Conservation (phyloP, 257 asterid genomes). For the Paulownia fortunei region DNA sequence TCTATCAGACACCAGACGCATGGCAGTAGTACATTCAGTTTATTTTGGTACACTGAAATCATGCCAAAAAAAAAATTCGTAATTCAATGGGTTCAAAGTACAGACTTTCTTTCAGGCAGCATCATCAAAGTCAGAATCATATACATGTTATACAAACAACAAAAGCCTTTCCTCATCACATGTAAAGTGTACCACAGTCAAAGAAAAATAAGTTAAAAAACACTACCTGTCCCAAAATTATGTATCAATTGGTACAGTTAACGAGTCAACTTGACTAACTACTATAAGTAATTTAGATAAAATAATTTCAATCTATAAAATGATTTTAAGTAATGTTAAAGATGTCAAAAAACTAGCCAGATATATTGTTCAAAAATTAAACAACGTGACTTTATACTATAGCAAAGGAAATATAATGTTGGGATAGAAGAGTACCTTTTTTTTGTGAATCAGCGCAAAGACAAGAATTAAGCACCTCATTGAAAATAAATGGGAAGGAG, state of each 20-base stretch:
- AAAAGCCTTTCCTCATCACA: background rate
- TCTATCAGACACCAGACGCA: background rate
- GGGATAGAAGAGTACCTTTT: no score
- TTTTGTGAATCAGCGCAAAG: background rate
- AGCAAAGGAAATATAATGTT: background rate
- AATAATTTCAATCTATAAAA: background rate
- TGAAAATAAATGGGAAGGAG: background rate
- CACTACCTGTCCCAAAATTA: background rate
- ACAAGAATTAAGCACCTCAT: background rate
- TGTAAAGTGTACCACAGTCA: background rate
- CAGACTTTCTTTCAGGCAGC: constrained; percentile 4
- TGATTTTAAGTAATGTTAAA: background rate
- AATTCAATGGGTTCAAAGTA: background rate
- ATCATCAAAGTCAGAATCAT: background rate
- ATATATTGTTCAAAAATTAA: background rate
- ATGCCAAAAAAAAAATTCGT: constrained; percentile 5
- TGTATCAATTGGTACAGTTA: background rate
- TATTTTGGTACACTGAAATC: background rate
- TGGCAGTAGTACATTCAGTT: background rate
- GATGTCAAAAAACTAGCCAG: background rate
- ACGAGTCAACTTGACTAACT: background rate
- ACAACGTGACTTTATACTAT: background rate
- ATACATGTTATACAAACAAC: constrained; percentile 8
- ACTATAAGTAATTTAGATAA: background rate
- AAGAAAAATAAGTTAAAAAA: background rate